Percentiles rank a stretch among this genome's conserved stretches.
These are phyloP conservation scores for Patellifolia procumbens DNA, from an alignment of 179 eudicot genomes.

Conservation along the genomic window DNA sequence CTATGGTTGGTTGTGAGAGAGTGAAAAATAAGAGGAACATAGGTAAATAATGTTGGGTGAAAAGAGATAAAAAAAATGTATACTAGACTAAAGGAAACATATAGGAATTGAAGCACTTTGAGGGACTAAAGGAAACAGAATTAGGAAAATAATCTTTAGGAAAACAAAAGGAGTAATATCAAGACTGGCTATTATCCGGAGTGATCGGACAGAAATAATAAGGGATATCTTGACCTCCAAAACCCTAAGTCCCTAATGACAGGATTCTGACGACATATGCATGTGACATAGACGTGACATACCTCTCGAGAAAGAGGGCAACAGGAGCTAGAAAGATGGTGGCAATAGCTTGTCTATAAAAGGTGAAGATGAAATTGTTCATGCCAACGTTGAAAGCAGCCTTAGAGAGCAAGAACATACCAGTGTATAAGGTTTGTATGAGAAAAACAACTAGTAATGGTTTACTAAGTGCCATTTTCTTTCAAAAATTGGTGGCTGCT, in stretches of 20 bases:
- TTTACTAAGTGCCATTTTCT: conserved; percentile 35
- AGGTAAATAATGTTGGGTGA: too few species aligned
- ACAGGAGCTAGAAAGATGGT: conserved; percentile 62
- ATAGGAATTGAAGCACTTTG: too few species aligned
- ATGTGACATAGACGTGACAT: background rate
- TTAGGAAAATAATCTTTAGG: too few species aligned
- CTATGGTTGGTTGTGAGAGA: too few species aligned
- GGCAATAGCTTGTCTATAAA: conserved; percentile 81
- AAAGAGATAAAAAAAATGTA: too few species aligned
- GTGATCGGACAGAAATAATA: too few species aligned
- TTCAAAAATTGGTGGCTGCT: background rate
- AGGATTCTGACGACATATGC: background rate
- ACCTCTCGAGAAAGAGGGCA: conserved; percentile 63
- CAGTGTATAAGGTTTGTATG: conserved; percentile 62
- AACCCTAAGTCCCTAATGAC: background rate
- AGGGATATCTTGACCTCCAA: background rate
- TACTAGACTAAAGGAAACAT: too few species aligned
- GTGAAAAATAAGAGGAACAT: too few species aligned
- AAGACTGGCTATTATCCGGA: too few species aligned
- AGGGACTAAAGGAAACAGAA: too few species aligned
- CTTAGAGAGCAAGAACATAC: conserved; percentile 72
- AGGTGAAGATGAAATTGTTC: conserved; percentile 75
- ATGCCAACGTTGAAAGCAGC: conserved; percentile 77
- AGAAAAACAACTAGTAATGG: conserved; percentile 44
- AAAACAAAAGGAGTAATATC: too few species aligned